These are phyloP conservation scores for Nepenthes mirabilis DNA, from an alignment of 148 eudicot species.

Conservation along the genomic window DNA sequence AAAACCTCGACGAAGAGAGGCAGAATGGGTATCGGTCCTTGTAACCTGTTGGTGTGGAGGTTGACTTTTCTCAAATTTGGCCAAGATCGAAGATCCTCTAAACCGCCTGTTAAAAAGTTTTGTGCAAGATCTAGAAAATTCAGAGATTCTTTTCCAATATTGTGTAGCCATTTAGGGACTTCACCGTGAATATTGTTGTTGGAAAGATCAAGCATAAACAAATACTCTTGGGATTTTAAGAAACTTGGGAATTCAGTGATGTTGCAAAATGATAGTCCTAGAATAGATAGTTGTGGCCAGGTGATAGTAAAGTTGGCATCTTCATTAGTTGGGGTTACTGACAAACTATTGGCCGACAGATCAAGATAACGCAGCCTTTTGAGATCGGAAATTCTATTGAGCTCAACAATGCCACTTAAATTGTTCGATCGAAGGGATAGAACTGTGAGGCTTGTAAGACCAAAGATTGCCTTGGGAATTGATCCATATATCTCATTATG, in stretches of 20 bases:
- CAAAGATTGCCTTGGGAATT: conserved; percentile 2
- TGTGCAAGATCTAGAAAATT: conserved; percentile 8
- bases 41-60: conserved; percentile 16
- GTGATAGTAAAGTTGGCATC: neutral
- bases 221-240: neutral
- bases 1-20: conserved; percentile 4
- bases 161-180: no score
- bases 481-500: conserved; percentile 3
- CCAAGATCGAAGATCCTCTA: conserved; percentile 6
- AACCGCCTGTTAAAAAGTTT: conserved; percentile 12
- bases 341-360: conserved; percentile 10
- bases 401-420: conserved; percentile 10
- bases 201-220: conserved; percentile 6
- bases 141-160: neutral
- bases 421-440: conserved; percentile 8
- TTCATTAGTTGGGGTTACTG: neutral
- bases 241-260: conserved; percentile 5
- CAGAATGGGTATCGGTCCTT: conserved; percentile 22
- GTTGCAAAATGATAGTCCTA: conserved; percentile 11
- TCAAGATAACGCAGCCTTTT: neutral
- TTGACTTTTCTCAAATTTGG: neutral
- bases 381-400: conserved; percentile 7
- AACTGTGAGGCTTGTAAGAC: neutral
- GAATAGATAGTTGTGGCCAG: neutral
- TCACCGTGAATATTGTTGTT: conserved; percentile 6